These are phyloP conservation scores for Citeromyces siamensis DNA, from an alignment of 1,139 yeast species.

Conservation along the genomic window DNA sequence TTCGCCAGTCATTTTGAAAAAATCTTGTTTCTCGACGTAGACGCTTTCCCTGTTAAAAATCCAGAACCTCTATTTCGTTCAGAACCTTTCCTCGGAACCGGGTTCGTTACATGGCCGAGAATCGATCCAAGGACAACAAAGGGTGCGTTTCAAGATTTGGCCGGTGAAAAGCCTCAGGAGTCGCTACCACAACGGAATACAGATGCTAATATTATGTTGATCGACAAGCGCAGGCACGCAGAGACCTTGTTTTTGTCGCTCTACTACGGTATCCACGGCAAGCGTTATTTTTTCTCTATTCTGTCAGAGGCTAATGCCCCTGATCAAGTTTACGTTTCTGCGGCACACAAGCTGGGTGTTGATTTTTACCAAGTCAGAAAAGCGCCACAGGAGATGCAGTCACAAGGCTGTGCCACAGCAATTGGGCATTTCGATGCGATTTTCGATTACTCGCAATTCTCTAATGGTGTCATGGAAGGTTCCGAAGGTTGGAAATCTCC, in stretches of 20 bases:
- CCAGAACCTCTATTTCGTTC: constrained; percentile 36
- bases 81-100: constrained; percentile 19
- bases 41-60: constrained; percentile 45
- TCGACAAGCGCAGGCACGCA: constrained; percentile 38
- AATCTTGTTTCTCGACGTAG: constrained; percentile 54
- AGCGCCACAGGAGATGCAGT: constrained; percentile 22
- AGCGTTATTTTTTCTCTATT: constrained; percentile 43
- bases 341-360: constrained; percentile 50
- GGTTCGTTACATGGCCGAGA: constrained; percentile 57
- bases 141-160: constrained; percentile 45
- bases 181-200: constrained; percentile 34
- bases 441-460: constrained; percentile 15
- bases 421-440: constrained; percentile 54
- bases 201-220: constrained; percentile 41
- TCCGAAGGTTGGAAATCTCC: constrained; percentile 15
- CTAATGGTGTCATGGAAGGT: constrained; percentile 11
- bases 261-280: constrained; percentile 52
- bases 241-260: constrained; percentile 37
- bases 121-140: constrained; percentile 55
- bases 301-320: constrained; percentile 20
- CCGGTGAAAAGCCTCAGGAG: constrained; percentile 26
- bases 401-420: constrained; percentile 31
- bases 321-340: constrained; percentile 43
- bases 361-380: constrained; percentile 60
- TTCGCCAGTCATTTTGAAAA: constrained; percentile 46